These are phyloP conservation scores for Aspergillus alliaceus DNA, from an alignment of 2,329 filamentous ascomycete genomes.

Conservation along the genomic window DNA sequence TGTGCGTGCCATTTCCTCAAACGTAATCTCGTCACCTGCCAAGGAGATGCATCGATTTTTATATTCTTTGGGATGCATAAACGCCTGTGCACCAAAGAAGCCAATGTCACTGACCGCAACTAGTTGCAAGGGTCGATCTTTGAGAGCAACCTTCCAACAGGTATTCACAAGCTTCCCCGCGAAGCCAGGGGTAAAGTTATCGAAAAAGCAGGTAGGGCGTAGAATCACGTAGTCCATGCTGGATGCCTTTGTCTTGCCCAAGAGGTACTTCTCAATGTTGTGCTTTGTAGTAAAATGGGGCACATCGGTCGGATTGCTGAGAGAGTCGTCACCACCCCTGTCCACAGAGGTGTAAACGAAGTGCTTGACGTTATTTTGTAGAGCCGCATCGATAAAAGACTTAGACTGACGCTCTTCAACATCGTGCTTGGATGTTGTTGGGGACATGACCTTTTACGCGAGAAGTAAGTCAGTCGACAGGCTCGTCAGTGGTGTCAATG, in stretches of 20 bases:
- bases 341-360: constrained; percentile 67
- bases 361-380: constrained; percentile 56
- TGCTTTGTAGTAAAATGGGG: constrained; percentile 65
- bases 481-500: background rate
- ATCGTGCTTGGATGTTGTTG: constrained; percentile 1
- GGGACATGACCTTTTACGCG: background rate
- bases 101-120: constrained; percentile 54
- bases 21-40: constrained; percentile 55
- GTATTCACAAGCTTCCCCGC: constrained; percentile 51
- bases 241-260: constrained; percentile 38
- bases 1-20: constrained; percentile 44
- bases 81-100: constrained; percentile 51
- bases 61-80: constrained; percentile 47
- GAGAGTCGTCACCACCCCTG: constrained; percentile 57
- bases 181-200: constrained; percentile 52
- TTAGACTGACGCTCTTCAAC: constrained; percentile 58
- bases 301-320: constrained; percentile 55
- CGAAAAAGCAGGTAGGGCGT: constrained; percentile 63
- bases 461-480: background rate
- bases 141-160: constrained; percentile 39
- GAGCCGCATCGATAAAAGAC: constrained; percentile 56
- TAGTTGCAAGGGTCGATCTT: constrained; percentile 45
- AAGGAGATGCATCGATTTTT: constrained; percentile 37
- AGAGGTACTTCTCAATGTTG: constrained; percentile 61
- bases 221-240: constrained; percentile 62